Evolutionary conservation across 139 green algal genomes (phyloP).

Genomic region (Deuterostichococcus epilithicus): DNA sequence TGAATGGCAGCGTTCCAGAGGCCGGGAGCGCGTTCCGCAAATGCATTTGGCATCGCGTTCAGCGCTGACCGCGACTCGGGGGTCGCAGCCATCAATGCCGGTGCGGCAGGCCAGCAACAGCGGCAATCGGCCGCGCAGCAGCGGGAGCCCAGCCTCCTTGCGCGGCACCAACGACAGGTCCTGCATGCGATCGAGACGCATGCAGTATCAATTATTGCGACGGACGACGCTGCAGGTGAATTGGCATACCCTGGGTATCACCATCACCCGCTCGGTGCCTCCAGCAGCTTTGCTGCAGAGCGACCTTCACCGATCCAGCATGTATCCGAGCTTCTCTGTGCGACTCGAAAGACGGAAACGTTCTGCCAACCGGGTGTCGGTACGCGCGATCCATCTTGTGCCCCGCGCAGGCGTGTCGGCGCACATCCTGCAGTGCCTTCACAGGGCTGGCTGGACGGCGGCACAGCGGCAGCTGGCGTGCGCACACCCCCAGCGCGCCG

Average conservation of each 20-base stretch:
- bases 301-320: too few species aligned
- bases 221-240: constrained; percentile 24
- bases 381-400: too few species aligned
- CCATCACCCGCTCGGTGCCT: too few species aligned
- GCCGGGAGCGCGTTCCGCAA: constrained; percentile 19
- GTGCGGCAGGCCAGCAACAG: constrained; percentile 4
- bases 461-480: constrained; percentile 8
- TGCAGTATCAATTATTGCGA: constrained; percentile 63
- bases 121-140: too few species aligned
- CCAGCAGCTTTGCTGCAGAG: too few species aligned
- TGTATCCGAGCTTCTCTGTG: too few species aligned
- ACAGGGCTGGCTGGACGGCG: constrained; percentile 32
- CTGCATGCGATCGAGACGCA: constrained; percentile 79
- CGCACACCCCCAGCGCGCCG: neutral
- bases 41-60: constrained; percentile 48
- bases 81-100: neutral
- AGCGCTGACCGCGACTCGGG: constrained; percentile 28
- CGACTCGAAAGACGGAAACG: too few species aligned
- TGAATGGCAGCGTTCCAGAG: constrained; percentile 37
- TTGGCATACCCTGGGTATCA: neutral
- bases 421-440: constrained; percentile 66
- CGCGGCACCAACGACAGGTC: constrained; percentile 36
- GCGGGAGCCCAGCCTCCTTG: too few species aligned
- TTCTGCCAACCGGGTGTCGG: too few species aligned
- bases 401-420: constrained; percentile 41